A percentile compares a stretch with the other conserved stretches of the same genome.
Evolutionary conservation across 176 grass and related monocot species (phyloP).

Genomic region (Triticum aestivum): IWGSC_CS_RefSeq_v2.1 NC_057812.1:208136382-208136881

Average conservation of each 20-base stretch:
- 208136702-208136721: not conserved
- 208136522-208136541: constrained; percentile 28
- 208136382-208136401: constrained; percentile 24
- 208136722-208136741: not conserved
- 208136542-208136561: constrained; percentile 45
- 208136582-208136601: constrained; percentile 42
- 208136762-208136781: constrained; percentile 3
- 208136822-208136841: not conserved
- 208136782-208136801: constrained; percentile 28
- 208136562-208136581: constrained; percentile 41
- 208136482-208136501: constrained; percentile 1
- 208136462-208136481: constrained; percentile 16
- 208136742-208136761: not conserved
- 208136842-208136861: not conserved
- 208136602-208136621: constrained; percentile 23
- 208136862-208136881: not conserved
- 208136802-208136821: not conserved
- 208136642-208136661: not conserved
- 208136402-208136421: constrained; percentile 39
- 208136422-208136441: constrained; percentile 23
- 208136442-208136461: constrained; percentile 33
- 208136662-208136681: not conserved
- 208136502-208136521: constrained; percentile 15
- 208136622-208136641: constrained; percentile 24
- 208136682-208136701: not conserved